These are phyloP conservation scores for Lasiosphaeris hirsuta DNA, from an alignment of 495 filamentous ascomycete genomes.

Conservation along the genomic window DNA sequence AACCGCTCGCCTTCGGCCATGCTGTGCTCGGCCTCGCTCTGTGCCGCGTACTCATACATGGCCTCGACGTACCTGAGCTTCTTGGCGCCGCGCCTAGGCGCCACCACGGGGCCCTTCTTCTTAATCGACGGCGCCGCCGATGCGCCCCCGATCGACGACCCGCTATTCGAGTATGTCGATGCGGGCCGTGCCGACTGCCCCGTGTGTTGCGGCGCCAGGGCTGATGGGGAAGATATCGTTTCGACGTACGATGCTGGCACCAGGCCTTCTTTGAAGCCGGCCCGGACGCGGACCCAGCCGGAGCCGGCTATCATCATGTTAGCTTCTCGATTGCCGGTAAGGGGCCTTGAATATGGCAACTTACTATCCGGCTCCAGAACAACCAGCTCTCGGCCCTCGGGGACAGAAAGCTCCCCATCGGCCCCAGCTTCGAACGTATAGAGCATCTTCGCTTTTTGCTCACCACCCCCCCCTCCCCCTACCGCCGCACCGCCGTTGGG, in stretches of 20 bases:
- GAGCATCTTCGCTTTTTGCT: conserved; percentile 74
- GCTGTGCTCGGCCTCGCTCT: conserved; percentile 79
- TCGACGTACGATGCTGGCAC: conserved; percentile 77
- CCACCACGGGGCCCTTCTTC: conserved; percentile 91
- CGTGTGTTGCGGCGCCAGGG: conserved; percentile 49
- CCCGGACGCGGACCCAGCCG: conserved; percentile 82
- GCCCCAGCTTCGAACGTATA: conserved; percentile 78
- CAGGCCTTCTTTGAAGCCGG: conserved; percentile 67
- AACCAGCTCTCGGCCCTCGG: conserved; percentile 69
- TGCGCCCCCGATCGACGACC: conserved; percentile 56
- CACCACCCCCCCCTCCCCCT: conserved; percentile 42
- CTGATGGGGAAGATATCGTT: conserved; percentile 26
- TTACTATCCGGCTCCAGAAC: conserved; percentile 89
- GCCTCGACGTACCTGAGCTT: conserved; percentile 94
- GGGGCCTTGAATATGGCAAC: conserved; percentile 20
- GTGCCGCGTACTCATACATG: conserved; percentile 84
- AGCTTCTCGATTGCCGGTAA: neutral
- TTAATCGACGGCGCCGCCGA: conserved; percentile 55
- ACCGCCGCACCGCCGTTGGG: conserved; percentile 32
- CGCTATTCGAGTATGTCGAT: conserved; percentile 78
- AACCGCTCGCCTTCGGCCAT: conserved; percentile 92
- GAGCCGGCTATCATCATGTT: conserved; percentile 64
- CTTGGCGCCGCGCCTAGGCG: conserved; percentile 87
- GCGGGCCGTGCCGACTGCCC: conserved; percentile 52
- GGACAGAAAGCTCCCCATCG: conserved; percentile 74